Conservation (phyloP, 108 stramenopile species). For the Aurantiochytrium sp. region DNA sequence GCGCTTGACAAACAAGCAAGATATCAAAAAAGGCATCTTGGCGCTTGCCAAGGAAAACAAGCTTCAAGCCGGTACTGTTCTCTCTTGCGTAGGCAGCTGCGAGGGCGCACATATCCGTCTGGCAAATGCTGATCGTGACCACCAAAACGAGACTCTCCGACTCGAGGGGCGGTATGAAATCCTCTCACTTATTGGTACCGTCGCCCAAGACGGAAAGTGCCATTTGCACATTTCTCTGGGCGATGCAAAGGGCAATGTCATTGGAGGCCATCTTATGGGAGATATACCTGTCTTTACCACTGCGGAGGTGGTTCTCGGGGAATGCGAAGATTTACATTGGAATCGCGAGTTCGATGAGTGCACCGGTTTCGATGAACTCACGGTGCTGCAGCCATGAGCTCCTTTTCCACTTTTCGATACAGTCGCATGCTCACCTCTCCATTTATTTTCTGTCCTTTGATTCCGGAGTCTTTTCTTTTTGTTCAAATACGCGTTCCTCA, state of each 20-base stretch:
- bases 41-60: neutral
- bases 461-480: no score
- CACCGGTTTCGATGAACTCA: neutral
- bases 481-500: no score
- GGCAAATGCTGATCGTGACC: neutral
- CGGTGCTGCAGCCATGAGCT: neutral
- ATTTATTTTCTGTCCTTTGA: no score
- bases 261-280: neutral
- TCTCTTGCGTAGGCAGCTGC: neutral
- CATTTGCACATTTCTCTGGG: neutral
- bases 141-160: neutral
- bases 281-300: conserved; percentile 9
- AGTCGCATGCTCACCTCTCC: no score
- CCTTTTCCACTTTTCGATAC: neutral
- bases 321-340: neutral
- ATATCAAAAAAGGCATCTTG: neutral
- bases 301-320: neutral
- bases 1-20: neutral
- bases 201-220: neutral
- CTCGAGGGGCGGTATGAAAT: neutral
- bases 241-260: neutral
- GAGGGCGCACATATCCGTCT: conserved; percentile 1
- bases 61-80: neutral
- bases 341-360: neutral
- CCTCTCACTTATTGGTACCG: neutral